Base-by-base conservation (phyloP, 345 rosid species). In the Capsella bursapastoris region DNA sequence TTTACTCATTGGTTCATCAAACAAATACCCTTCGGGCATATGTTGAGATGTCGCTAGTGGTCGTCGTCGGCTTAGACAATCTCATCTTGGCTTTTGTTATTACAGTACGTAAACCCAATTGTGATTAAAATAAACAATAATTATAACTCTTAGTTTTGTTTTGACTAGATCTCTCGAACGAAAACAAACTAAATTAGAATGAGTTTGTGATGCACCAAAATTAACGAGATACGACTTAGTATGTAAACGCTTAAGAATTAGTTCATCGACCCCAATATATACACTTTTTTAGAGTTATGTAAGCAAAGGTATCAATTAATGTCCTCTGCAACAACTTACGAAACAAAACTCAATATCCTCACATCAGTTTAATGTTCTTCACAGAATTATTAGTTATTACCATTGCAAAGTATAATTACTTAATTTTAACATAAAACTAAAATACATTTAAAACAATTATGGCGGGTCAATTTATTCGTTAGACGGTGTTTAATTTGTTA, bases 21-120 rank as follows among this genome's bases (percentile, higher is more conserved):
- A 38, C 67, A 43, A 61, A 27, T 43, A 37, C 64, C 34, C 56
- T 44, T 53, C 27, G 22, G 12, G 57, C 28, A 55, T n/a, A 72
- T 53, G 70, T 53, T 63, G 64, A 53, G 47, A 62, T 51, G 34
- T 63, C n/a, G 34, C 63, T 72, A 45, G 15, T 51, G 53, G 62
- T 7, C 27, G 18, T 71, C 53, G 15, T 51, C 43, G 53, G n/a
- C 15, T 16, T 28, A 7, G 52, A 28, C 60, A 37, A 60, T 37
- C 57, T 66, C 73, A 34, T 45, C 44, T 45, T n/a, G 2, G 6
- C 34, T 45, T 57, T 57, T 44, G 56, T 57, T 7, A 57, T 8
- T 27, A 27, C 11, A 56, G 25, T 22, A 22, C 25, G 25, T 6
- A 44, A 44, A 56, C 27, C 40, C 41, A 44, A 25, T 14, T 48